phyloP scores from a whole-genome alignment of 169 alveolate species.

The Perkinsus olseni region DNA sequence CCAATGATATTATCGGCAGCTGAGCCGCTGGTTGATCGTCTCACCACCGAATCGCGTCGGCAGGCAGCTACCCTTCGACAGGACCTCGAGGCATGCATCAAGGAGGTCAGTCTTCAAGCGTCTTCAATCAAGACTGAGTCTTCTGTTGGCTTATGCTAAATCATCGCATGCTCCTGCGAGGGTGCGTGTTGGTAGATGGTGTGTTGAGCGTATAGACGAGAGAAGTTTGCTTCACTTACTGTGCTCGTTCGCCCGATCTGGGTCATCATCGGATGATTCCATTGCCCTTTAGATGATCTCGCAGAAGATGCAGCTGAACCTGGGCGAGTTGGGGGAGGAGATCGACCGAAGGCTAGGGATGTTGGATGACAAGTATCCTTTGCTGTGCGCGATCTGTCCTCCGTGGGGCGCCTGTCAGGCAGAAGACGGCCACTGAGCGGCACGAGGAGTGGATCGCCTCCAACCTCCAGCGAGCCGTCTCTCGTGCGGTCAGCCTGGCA shows the following conservation, averaged over 20 bases:
- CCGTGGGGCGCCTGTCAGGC: background rate
- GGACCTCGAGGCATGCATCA: background rate
- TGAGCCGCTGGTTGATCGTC: background rate
- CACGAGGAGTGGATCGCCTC: background rate
- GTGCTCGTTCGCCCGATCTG: too few species aligned
- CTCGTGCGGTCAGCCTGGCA: background rate
- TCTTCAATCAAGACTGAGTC: too few species aligned
- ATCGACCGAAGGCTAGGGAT: background rate
- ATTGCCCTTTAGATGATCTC: background rate
- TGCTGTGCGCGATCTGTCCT: background rate
- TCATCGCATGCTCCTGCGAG: too few species aligned
- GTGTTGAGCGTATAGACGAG: too few species aligned
- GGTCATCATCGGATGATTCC: background rate
- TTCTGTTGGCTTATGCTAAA: too few species aligned
- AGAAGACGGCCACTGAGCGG: background rate
- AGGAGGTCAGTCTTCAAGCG: background rate
- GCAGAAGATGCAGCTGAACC: background rate
- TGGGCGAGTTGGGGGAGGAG: background rate
- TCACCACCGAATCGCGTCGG: background rate
- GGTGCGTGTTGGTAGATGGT: too few species aligned
- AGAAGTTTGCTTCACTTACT: too few species aligned
- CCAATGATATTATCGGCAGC: background rate
- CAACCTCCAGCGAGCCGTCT: background rate
- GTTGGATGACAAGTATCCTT: background rate
- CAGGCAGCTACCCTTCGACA: background rate